These are phyloP conservation scores for Scenedesmus sp. DNA, from an alignment of 163 green algal genomes.

Conservation along the genomic window DNA sequence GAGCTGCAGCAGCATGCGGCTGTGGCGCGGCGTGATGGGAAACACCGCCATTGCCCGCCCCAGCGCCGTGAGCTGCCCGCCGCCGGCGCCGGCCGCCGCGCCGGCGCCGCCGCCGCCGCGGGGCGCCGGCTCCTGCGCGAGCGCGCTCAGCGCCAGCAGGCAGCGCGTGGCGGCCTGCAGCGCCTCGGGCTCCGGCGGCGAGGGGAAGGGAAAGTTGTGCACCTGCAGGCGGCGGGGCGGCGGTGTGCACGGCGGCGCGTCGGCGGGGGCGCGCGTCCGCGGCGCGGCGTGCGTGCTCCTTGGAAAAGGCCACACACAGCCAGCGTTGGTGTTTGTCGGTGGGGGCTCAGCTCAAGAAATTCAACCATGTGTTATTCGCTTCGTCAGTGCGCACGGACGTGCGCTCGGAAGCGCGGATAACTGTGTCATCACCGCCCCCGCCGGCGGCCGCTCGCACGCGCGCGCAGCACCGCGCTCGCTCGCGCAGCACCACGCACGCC, in stretches of 20 bases:
- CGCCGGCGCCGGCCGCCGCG: conserved; percentile 3
- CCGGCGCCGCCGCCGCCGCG: conserved; percentile 23
- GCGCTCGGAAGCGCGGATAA: too few species aligned
- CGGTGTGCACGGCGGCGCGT: too few species aligned
- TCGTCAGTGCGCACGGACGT: too few species aligned
- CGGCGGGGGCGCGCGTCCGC: background rate
- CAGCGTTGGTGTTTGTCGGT: too few species aligned
- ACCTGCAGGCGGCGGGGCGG: too few species aligned
- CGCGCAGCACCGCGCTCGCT: too few species aligned
- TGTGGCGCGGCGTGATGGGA: conserved; percentile 89
- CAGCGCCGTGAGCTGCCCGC: conserved; percentile 24
- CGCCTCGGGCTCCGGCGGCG: conserved; percentile 70
- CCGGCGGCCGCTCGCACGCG: too few species aligned
- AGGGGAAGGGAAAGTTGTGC: conserved; percentile 93
- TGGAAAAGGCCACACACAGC: too few species aligned
- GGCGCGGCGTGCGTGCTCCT: background rate
- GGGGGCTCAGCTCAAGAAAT: too few species aligned
- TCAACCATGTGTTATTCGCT: too few species aligned
- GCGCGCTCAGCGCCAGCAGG: conserved; percentile 75
- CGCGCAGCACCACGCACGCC: too few species aligned
- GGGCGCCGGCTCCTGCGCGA: conserved; percentile 53
- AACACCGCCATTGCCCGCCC: conserved; percentile 84
- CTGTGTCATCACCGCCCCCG: too few species aligned
- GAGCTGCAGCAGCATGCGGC: conserved; percentile 89
- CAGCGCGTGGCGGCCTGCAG: conserved; percentile 71